Percentiles rank a stretch among this genome's conserved stretches.
Evolutionary conservation across 768 basidiomycete species (phyloP).

Genomic region (Cystofilobasidium ferigula): DNA sequence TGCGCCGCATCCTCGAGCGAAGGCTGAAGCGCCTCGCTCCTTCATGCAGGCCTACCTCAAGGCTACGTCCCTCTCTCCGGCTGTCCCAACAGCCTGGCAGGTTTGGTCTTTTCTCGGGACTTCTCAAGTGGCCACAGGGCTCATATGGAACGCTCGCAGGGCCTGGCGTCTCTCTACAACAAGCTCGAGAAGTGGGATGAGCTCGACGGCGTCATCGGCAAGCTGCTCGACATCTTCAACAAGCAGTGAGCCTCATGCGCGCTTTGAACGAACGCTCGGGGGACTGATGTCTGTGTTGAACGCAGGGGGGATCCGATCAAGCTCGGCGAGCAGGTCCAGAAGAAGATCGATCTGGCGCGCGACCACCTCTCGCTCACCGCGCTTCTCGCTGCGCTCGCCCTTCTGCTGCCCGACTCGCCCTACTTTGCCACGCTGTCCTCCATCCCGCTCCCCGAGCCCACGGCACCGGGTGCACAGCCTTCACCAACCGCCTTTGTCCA

Average conservation of each 20-base stretch:
- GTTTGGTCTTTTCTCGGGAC: slow-evolving; percentile 37
- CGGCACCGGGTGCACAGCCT: slow-evolving; percentile 45
- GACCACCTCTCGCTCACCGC: slow-evolving; percentile 34
- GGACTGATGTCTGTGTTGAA: not conserved
- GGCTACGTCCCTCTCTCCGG: slow-evolving; percentile 59
- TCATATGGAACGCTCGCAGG: slow-evolving; percentile 20
- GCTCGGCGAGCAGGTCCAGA: slow-evolving; percentile 71
- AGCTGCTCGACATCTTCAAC: slow-evolving; percentile 51
- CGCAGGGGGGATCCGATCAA: slow-evolving; percentile 61
- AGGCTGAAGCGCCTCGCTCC: not conserved
- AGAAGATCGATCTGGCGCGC: slow-evolving; percentile 54
- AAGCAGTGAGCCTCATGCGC: slow-evolving; percentile 45
- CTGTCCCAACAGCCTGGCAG: slow-evolving; percentile 74
- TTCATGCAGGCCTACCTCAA: slow-evolving; percentile 58
- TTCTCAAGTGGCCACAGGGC: not conserved
- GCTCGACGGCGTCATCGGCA: slow-evolving; percentile 40
- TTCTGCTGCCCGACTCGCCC: slow-evolving; percentile 64
- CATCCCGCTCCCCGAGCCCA: slow-evolving; percentile 60
- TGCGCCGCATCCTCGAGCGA: not conserved
- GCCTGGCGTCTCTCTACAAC: slow-evolving; percentile 34
- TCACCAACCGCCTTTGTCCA: slow-evolving; percentile 46
- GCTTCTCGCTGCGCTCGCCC: slow-evolving; percentile 56
- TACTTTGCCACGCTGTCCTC: slow-evolving; percentile 52
- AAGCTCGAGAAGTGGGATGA: slow-evolving; percentile 29
- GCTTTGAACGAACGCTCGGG: not conserved